These are phyloP conservation scores for Anisogramma anomala DNA, from an alignment of 2,329 filamentous ascomycete species.

Conservation along the genomic window DNA sequence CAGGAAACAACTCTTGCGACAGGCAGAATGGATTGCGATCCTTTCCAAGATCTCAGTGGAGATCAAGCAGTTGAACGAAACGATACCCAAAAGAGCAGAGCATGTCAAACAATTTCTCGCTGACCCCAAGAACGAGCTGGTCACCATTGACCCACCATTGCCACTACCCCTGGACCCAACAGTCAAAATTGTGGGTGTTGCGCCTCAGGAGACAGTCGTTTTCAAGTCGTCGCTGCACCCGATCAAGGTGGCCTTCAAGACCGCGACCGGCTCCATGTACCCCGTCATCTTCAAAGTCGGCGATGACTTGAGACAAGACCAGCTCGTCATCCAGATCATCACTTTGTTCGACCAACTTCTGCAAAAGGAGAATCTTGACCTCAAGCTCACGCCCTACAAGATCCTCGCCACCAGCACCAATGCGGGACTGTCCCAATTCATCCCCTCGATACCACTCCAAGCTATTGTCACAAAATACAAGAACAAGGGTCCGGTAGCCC, in stretches of 20 bases:
- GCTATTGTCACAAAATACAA: slow-evolving; percentile 76
- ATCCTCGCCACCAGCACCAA: slow-evolving; percentile 86
- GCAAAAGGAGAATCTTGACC: slow-evolving; percentile 88
- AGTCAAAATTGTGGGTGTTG: slow-evolving; percentile 65
- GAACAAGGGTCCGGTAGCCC: slow-evolving; percentile 45
- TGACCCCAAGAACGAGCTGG: slow-evolving; percentile 82
- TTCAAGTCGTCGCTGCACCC: slow-evolving; percentile 94
- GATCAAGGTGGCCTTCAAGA: slow-evolving; percentile 83
- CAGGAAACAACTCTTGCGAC: slow-evolving; percentile 65
- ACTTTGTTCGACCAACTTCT: slow-evolving; percentile 94
- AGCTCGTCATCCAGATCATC: slow-evolving; percentile 93
- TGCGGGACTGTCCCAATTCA: slow-evolving; percentile 86
- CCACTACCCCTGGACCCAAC: slow-evolving; percentile 81
- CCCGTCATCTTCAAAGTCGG: slow-evolving; percentile 96
- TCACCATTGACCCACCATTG: slow-evolving; percentile 72
- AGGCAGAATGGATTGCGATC: slow-evolving; percentile 80
- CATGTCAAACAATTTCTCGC: slow-evolving; percentile 72
- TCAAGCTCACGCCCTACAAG: slow-evolving; percentile 91
- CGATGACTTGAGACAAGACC: slow-evolving; percentile 91
- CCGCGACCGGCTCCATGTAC: slow-evolving; percentile 63
- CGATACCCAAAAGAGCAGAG: slow-evolving; percentile 69
- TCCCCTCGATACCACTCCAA: slow-evolving; percentile 75
- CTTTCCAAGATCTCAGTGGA: slow-evolving; percentile 83
- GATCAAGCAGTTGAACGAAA: slow-evolving; percentile 68
- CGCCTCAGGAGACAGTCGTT: slow-evolving; percentile 75